Evolutionary conservation across 2,329 filamentous ascomycete species (phyloP), one percentile per base, ranked within the genome.

Genomic region (Calonectria ilicicola): DNA sequence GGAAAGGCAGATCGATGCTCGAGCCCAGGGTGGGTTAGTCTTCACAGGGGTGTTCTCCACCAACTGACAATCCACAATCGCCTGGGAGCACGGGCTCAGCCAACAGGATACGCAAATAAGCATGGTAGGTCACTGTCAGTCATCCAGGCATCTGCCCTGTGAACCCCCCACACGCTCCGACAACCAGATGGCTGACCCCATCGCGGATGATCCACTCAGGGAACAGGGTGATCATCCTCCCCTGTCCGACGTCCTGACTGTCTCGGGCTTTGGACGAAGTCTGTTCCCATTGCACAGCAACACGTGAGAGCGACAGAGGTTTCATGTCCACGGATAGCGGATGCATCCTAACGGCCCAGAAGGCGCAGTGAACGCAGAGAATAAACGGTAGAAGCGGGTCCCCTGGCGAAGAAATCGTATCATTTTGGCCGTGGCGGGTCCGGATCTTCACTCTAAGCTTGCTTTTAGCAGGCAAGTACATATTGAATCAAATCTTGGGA

Each of bases 271-370:
- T 73, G 69, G 47, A 71, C 42, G 65, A 74, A 69, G 67, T 58
- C 65, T 67, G 53, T 73, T 35, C 62, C 75, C 73, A 70, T 80
- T 72, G 69, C 75, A 79, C 78, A 74, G 70, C 76, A 70, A 80
- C 78, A 80, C 75, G 75, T 78, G 77, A 80, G 72, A 63, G 53
- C 72, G 72, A 77, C 72, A 67, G 76, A 78, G 67, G 78, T 80
- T 79, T 80, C 78, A 79, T 73, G 65, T 74, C 70, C 77, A 78
- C 74, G 69, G 72, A 79, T 67, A 70, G 71, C 69, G 74, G 77
- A 76, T 78, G 78, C 76, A 70, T 76, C 73, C 74, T 69, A 77
- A 77, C 76, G 77, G 73, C 67, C 64, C 26, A 74, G 58, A 72
- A 66, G 70, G 56, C 72, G 73, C 72, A 77, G 67, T 67, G 69